These are phyloP conservation scores for Ulmus americana DNA, from an alignment of 331 rosid genomes.

Conservation along the genomic window DNA sequence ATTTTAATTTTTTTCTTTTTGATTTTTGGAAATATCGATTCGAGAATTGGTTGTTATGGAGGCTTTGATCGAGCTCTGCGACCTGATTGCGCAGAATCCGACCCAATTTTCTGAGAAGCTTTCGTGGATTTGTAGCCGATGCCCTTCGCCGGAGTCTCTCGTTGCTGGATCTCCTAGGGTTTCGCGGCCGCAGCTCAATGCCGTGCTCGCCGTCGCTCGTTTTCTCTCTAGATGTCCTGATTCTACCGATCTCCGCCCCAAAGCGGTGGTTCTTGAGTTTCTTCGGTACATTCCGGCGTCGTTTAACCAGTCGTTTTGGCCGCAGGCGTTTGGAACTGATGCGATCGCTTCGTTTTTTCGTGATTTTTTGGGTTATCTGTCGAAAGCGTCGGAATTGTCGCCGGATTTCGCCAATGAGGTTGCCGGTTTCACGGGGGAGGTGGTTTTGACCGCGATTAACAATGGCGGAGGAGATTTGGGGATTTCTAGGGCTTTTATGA, in stretches of 20 bases:
- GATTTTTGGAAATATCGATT: not conserved
- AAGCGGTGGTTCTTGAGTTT: conserved; percentile 57
- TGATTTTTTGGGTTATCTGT: conserved; percentile 52
- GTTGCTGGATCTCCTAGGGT: conserved; percentile 68
- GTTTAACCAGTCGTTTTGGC: conserved; percentile 68
- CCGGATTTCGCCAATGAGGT: conserved; percentile 60
- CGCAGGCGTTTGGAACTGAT: conserved; percentile 54
- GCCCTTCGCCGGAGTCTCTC: conserved; percentile 66
- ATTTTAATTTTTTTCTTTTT: not conserved
- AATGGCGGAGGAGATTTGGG: conserved; percentile 35
- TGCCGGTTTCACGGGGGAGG: conserved; percentile 50
- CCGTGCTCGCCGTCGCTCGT: conserved; percentile 77
- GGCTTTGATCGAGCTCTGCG: conserved; percentile 86
- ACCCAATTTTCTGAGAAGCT: conserved; percentile 63
- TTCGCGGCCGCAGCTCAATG: conserved; percentile 89
- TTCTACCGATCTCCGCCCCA: conserved; percentile 65
- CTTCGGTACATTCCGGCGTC: conserved; percentile 69
- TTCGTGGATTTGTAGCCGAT: conserved; percentile 74
- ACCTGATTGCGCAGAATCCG: conserved; percentile 79
- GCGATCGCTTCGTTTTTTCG: conserved; percentile 51
- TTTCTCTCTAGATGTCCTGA: conserved; percentile 66
- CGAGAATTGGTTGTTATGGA: conserved; percentile 49
- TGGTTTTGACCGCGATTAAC: conserved; percentile 42
- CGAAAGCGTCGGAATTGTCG: conserved; percentile 58
- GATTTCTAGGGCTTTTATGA: conserved; percentile 60